phyloP scores from a whole-genome alignment of 108 stramenopile species.

The Halocafeteria seosinensis region DNA sequence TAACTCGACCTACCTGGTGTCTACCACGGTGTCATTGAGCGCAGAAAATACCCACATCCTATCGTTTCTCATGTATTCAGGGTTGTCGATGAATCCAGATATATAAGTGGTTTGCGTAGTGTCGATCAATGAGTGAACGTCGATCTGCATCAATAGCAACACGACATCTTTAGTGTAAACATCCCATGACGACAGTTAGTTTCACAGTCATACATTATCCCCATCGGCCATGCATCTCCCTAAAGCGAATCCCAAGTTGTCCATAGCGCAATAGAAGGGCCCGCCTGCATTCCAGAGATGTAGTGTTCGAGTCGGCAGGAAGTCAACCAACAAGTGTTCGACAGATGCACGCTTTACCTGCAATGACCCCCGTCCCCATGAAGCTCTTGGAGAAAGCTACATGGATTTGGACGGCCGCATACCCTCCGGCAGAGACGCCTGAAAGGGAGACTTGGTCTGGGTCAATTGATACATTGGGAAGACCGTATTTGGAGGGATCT shows the following conservation, averaged over 20 bases:
- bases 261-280: slow-evolving; percentile 12
- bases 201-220: too few relatives aligned
- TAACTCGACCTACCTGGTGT: too few relatives aligned
- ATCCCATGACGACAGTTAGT: too few relatives aligned
- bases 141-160: too few relatives aligned
- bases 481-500: too few relatives aligned
- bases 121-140: background rate
- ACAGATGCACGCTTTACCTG: too few relatives aligned
- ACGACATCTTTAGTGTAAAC: too few relatives aligned
- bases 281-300: background rate
- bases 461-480: too few relatives aligned
- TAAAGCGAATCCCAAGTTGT: background rate
- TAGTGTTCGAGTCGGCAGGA: background rate
- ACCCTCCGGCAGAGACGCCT: slow-evolving; percentile 9
- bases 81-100: background rate
- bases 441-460: too few relatives aligned
- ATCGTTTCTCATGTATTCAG: background rate
- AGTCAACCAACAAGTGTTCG: too few relatives aligned
- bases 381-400: background rate
- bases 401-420: slow-evolving; percentile 11
- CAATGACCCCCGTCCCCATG: slow-evolving; percentile 4
- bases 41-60: slow-evolving; percentile 2
- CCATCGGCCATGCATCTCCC: background rate
- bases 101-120: background rate
- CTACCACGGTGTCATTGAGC: slow-evolving; percentile 5